Conservation (phyloP, 2,329 filamentous ascomycete species). For the Incumbomyces lentus region DNA sequence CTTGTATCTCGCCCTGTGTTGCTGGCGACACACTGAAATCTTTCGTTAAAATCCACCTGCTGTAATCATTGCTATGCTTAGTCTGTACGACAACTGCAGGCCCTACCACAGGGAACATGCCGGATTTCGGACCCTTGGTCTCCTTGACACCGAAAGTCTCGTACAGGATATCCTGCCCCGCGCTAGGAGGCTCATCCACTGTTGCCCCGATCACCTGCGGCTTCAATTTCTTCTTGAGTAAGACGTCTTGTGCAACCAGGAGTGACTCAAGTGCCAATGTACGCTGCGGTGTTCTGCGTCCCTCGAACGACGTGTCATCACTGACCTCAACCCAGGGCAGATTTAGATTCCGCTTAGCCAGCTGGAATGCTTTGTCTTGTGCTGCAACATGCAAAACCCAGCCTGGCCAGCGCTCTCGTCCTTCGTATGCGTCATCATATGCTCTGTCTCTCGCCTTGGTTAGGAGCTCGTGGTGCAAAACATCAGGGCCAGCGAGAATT, state of each 20-base stretch:
- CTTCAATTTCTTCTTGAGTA: constrained; percentile 4
- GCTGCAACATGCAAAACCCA: constrained; percentile 13
- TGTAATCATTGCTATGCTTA: constrained; percentile 8
- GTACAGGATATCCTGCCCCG: no score
- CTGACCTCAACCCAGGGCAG: no score
- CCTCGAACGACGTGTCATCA: not conserved
- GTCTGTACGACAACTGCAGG: not conserved
- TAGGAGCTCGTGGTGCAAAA: not conserved
- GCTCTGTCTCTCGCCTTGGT: not conserved
- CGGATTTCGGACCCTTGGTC: no score
- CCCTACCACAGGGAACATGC: not conserved
- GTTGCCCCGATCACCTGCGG: constrained; percentile 12
- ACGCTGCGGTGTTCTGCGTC: not conserved
- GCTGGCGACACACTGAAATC: constrained; percentile 12
- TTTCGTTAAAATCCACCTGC: constrained; percentile 16
- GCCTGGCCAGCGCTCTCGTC: constrained; percentile 9
- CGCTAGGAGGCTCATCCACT: constrained; percentile 1
- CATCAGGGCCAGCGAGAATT: no score
- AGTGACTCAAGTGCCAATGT: constrained; percentile 15
- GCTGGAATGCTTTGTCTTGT: constrained; percentile 1
- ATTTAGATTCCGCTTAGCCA: no score
- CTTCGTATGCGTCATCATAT: constrained; percentile 1
- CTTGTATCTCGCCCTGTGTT: not conserved
- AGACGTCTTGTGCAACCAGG: constrained; percentile 9
- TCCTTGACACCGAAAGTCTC: no score